These are phyloP conservation scores for Hansenula lynferdii DNA, from an alignment of 1,139 yeast species.

Conservation along the genomic window DNA sequence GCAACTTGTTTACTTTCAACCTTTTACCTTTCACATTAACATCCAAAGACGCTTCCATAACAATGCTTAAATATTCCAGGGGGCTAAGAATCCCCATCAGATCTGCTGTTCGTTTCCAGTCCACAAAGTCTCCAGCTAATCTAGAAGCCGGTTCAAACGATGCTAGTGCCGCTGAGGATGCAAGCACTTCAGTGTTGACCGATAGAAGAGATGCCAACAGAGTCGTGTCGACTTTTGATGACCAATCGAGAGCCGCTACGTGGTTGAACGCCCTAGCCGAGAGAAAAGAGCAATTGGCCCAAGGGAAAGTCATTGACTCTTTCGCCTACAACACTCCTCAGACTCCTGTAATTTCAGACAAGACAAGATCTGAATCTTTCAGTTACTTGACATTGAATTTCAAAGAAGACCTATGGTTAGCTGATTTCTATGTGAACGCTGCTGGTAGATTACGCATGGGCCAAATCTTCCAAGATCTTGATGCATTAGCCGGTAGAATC, in stretches of 20 bases:
- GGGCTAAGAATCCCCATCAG: neutral
- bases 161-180: conserved; percentile 50
- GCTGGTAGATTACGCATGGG: conserved; percentile 88
- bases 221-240: conserved; percentile 24
- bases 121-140: conserved; percentile 4
- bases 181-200: conserved; percentile 57
- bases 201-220: conserved; percentile 38
- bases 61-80: neutral
- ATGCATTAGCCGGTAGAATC: conserved; percentile 83
- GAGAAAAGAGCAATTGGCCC: conserved; percentile 61
- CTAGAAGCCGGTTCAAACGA: conserved; percentile 16
- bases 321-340: conserved; percentile 69
- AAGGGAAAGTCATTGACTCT: conserved; percentile 68
- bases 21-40: neutral
- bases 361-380: conserved; percentile 73
- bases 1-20: neutral
- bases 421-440: conserved; percentile 86
- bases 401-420: conserved; percentile 74
- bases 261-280: conserved; percentile 86
- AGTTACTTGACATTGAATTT: conserved; percentile 72
- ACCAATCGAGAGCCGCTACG: conserved; percentile 50
- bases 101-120: neutral
- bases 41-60: neutral
- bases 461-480: conserved; percentile 86
- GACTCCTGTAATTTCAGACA: conserved; percentile 65